A percentile compares a stretch with the other conserved stretches of the same genome.
phyloP scores from a whole-genome alignment of 148 eudicot genomes.

The Arctostaphylos glauca region DNA sequence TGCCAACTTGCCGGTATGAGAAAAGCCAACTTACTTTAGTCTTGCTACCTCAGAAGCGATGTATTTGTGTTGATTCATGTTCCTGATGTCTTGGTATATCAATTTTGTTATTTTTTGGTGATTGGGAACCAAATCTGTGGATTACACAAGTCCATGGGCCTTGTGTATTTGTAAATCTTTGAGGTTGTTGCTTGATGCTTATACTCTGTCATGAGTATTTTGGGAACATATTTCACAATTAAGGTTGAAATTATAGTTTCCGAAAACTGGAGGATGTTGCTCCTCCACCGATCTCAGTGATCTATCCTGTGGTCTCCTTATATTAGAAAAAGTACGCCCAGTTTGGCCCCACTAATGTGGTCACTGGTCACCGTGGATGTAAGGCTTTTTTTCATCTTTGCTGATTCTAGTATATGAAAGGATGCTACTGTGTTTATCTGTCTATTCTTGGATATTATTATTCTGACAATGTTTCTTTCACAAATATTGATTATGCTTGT shows the following conservation, averaged over 20 bases:
- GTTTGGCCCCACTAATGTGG: not conserved
- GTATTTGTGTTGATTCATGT: too few relatives aligned
- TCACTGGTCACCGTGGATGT: not conserved
- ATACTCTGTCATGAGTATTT: not conserved
- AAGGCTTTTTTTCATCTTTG: not conserved
- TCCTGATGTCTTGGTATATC: too few relatives aligned
- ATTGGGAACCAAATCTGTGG: not conserved
- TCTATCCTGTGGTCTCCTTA: not conserved
- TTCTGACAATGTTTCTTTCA: not conserved
- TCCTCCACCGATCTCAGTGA: not conserved
- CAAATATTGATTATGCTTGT: constrained; percentile 2
- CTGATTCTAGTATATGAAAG: not conserved
- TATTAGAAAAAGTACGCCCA: not conserved
- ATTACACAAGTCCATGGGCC: not conserved
- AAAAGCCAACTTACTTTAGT: too few relatives aligned
- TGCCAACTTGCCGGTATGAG: too few relatives aligned
- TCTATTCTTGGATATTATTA: not conserved
- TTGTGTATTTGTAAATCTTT: not conserved
- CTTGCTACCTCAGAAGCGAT: too few relatives aligned
- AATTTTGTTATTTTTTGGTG: not conserved
- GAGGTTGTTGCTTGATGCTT: not conserved
- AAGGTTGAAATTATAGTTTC: not conserved
- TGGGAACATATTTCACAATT: not conserved
- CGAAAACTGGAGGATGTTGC: not conserved
- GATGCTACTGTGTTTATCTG: not conserved